phyloP scores from a whole-genome alignment of 345 rosid genomes.

The Luvunga scandens region DNA sequence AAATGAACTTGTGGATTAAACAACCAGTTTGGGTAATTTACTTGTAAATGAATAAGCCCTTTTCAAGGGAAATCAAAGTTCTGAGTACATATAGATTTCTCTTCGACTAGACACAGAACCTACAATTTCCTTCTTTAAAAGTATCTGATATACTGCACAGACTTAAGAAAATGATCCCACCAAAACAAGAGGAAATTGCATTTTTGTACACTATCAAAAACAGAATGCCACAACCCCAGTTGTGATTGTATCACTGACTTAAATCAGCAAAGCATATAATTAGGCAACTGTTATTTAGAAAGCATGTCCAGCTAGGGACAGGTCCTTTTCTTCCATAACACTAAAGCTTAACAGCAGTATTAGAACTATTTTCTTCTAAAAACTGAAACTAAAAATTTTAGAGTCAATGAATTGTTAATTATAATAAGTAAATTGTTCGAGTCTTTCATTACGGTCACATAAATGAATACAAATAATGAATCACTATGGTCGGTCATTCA shows the following conservation, averaged over 20 bases:
- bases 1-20: background rate
- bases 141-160: background rate
- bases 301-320: background rate
- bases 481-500: conserved; percentile 14
- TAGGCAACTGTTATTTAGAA: background rate
- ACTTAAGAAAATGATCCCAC: background rate
- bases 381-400: background rate
- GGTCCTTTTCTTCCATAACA: background rate
- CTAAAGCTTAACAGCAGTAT: background rate
- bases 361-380: too few relatives aligned
- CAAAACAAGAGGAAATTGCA: background rate
- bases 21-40: background rate
- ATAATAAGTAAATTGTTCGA: background rate
- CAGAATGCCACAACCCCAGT: background rate
- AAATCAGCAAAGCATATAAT: background rate
- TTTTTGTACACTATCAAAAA: background rate
- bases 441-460: background rate
- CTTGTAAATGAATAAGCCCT: background rate
- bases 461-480: background rate
- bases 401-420: background rate
- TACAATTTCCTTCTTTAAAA: background rate
- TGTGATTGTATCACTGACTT: background rate
- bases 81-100: background rate
- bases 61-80: background rate
- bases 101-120: background rate